A percentile compares a stretch with the other conserved stretches of the same genome.
phyloP scores from a whole-genome alignment of 441 rosid genomes.

The Arabidopsis hybrid region DNA sequence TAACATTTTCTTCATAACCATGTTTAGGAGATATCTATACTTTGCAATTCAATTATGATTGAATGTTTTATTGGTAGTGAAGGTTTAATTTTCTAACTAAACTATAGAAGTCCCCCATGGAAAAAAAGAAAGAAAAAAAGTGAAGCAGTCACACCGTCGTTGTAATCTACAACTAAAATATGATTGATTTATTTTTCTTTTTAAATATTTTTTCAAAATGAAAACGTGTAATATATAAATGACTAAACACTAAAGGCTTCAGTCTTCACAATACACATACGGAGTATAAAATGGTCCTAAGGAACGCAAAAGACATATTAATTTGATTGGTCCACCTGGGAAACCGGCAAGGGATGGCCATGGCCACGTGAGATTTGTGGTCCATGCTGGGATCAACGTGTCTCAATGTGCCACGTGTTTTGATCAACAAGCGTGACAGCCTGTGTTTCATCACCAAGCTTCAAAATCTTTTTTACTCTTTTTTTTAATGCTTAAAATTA shows the following conservation, averaged over 20 bases:
- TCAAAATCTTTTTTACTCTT: background rate
- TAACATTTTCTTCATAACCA: background rate
- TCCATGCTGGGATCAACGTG: slow-evolving; percentile 46
- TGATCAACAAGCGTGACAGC: slow-evolving; percentile 38
- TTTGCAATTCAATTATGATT: background rate
- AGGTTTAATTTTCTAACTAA: background rate
- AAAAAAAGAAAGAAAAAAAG: background rate
- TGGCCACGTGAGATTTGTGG: slow-evolving; percentile 67
- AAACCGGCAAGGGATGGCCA: slow-evolving; percentile 62
- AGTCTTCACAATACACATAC: slow-evolving; percentile 32
- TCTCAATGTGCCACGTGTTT: slow-evolving; percentile 43
- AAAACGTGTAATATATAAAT: slow-evolving; percentile 6
- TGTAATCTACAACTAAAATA: background rate
- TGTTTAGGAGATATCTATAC: background rate
- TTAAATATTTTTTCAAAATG: background rate
- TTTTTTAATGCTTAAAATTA: too few relatives aligned
- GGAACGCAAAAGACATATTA: slow-evolving; percentile 20
- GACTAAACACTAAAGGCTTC: background rate
- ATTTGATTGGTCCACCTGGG: slow-evolving; percentile 53
- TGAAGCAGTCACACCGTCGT: background rate
- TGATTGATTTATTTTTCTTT: background rate
- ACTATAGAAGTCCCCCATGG: too few relatives aligned
- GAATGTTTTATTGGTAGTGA: background rate
- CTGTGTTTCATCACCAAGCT: slow-evolving; percentile 37
- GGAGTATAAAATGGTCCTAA: slow-evolving; percentile 59